These are phyloP conservation scores for Galium porrigens DNA, from an alignment of 305 asterid genomes.

Conservation along the genomic window DNA sequence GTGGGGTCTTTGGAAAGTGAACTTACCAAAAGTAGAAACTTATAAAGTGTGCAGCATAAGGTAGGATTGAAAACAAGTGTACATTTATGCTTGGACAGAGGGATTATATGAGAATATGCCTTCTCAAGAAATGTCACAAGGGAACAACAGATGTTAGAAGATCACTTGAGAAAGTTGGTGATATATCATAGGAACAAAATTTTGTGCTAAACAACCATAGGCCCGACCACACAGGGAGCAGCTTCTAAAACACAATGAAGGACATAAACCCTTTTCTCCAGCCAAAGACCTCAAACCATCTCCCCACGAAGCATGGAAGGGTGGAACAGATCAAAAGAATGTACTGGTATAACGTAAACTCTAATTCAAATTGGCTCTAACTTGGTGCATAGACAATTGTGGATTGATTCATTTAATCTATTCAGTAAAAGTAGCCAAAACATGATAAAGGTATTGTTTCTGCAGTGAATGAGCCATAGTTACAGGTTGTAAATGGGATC, in stretches of 20 bases:
- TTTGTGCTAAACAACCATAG: neutral
- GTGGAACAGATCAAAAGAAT: neutral
- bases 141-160: neutral
- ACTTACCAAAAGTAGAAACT: too few species aligned
- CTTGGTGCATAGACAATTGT: neutral
- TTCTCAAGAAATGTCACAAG: neutral
- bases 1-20: too few species aligned
- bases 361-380: neutral
- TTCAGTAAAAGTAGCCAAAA: neutral
- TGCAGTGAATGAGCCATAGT: neutral
- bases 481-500: neutral
- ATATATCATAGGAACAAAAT: neutral
- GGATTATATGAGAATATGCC: neutral
- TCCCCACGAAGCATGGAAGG: neutral
- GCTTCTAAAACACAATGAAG: neutral
- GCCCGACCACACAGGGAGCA: neutral
- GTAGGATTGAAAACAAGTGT: neutral
- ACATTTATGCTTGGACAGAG: neutral
- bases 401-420: neutral
- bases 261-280: neutral
- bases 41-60: too few species aligned
- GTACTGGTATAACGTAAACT: neutral
- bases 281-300: conserved; percentile 3
- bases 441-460: neutral
- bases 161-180: neutral